Conservation (phyloP, 1,139 yeast species). For the Kodamaea suecica region DNA sequence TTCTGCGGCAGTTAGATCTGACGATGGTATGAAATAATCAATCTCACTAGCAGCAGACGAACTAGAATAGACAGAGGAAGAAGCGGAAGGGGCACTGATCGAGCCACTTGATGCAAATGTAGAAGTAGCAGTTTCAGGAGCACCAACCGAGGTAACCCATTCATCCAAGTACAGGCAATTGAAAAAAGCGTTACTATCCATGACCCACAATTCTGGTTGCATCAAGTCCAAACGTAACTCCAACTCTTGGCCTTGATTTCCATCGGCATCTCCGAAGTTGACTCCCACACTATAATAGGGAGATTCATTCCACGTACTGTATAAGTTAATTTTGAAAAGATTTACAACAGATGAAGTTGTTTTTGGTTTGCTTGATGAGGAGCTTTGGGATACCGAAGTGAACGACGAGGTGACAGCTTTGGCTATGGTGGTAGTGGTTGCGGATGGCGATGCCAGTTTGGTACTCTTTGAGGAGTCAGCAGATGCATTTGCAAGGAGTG, state of each 20-base stretch:
- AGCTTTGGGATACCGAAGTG: not conserved
- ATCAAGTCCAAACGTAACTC: slow-evolving; percentile 29
- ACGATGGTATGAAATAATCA: not conserved
- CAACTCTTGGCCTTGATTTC: slow-evolving; percentile 12
- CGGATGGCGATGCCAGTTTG: not conserved
- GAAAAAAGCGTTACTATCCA: slow-evolving; percentile 24
- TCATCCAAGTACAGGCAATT: slow-evolving; percentile 22
- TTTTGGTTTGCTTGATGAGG: not conserved
- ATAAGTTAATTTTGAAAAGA: slow-evolving; percentile 1
- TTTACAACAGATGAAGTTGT: not conserved
- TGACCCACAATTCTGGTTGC: slow-evolving; percentile 40
- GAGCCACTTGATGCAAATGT: not conserved
- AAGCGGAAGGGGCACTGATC: not conserved
- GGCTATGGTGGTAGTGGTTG: not conserved
- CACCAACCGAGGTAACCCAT: slow-evolving; percentile 15
- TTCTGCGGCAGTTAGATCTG: not conserved
- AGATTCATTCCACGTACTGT: not conserved
- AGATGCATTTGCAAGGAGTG: too few relatives aligned
- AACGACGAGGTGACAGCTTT: not conserved
- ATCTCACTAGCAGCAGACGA: not conserved
- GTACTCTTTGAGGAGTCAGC: slow-evolving; percentile 7
- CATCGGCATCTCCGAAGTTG: not conserved
- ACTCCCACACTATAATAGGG: slow-evolving; percentile 1
- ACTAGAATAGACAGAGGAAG: not conserved
- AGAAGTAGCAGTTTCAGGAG: not conserved